Conservation (phyloP, 257 asterid species). For the Phtheirospermum japonicum region DNA sequence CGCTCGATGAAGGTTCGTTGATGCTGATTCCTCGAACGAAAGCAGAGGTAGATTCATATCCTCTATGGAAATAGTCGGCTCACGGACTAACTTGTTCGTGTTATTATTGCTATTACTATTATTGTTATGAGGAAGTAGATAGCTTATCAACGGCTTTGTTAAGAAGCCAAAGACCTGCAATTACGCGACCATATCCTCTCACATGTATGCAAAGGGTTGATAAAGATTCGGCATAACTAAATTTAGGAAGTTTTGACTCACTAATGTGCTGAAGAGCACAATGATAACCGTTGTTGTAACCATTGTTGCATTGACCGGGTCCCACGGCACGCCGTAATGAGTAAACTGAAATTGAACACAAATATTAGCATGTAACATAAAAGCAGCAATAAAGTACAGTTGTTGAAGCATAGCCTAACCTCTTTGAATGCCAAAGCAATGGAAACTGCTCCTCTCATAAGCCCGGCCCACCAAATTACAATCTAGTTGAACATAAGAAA, state of each 20-base stretch:
- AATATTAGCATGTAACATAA: neutral
- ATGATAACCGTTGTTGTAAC: conserved; percentile 61
- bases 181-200: neutral
- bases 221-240: neutral
- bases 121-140: conserved; percentile 52
- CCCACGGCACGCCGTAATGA: conserved; percentile 60
- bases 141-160: conserved; percentile 67
- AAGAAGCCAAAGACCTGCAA: conserved; percentile 82
- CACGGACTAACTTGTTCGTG: conserved; percentile 44
- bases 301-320: conserved; percentile 67
- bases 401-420: conserved; percentile 45
- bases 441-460: conserved; percentile 98
- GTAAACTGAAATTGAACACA: conserved; percentile 55
- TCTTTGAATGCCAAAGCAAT: conserved; percentile 93
- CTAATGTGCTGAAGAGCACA: conserved; percentile 78
- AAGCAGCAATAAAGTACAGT: neutral
- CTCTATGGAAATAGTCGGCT: conserved; percentile 60
- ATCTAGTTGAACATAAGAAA: conserved; percentile 37
- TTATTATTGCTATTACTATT: conserved; percentile 15
- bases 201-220: neutral
- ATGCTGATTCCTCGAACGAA: conserved; percentile 81
- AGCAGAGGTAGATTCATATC: conserved; percentile 76
- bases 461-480: conserved; percentile 98
- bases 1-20: conserved; percentile 56
- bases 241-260: conserved; percentile 36